A percentile compares a stretch with the other conserved stretches of the same genome.
phyloP scores from a whole-genome alignment of 176 grass and related monocot genomes.

The Typha latifolia region DNA sequence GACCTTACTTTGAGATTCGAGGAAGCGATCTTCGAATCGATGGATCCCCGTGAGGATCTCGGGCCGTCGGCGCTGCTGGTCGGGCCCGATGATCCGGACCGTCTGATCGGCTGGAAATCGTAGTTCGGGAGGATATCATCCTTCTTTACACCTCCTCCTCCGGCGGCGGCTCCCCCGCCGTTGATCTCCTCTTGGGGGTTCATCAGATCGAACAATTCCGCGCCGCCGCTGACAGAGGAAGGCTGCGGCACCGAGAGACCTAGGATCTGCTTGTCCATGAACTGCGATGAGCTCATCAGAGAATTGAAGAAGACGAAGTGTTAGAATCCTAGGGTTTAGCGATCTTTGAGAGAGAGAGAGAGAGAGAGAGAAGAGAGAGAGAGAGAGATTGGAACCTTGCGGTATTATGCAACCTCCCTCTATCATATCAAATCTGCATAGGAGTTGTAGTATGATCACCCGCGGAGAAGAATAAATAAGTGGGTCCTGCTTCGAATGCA shows the following conservation, averaged over 20 bases:
- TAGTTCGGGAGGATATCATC: slow-evolving; percentile 58
- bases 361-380: slow-evolving; percentile 2
- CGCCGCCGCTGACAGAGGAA: slow-evolving; percentile 4
- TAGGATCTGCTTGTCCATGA: slow-evolving; percentile 89
- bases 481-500: no score
- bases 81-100: slow-evolving; percentile 4
- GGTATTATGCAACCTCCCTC: no score
- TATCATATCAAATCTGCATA: background rate
- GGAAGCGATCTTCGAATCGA: slow-evolving; percentile 40
- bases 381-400: background rate
- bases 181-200: slow-evolving; percentile 34
- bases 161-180: background rate
- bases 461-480: background rate
- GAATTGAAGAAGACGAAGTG: background rate
- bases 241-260: slow-evolving; percentile 41
- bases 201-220: slow-evolving; percentile 48
- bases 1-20: slow-evolving; percentile 30
- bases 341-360: background rate
- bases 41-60: slow-evolving; percentile 20
- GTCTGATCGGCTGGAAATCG: slow-evolving; percentile 58
- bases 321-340: slow-evolving; percentile 2
- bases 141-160: slow-evolving; percentile 13
- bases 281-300: slow-evolving; percentile 59
- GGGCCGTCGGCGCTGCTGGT: background rate
- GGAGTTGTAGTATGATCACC: background rate